phyloP scores from a whole-genome alignment of 129 eudicot genomes.

The Saussurea involucrata region DNA sequence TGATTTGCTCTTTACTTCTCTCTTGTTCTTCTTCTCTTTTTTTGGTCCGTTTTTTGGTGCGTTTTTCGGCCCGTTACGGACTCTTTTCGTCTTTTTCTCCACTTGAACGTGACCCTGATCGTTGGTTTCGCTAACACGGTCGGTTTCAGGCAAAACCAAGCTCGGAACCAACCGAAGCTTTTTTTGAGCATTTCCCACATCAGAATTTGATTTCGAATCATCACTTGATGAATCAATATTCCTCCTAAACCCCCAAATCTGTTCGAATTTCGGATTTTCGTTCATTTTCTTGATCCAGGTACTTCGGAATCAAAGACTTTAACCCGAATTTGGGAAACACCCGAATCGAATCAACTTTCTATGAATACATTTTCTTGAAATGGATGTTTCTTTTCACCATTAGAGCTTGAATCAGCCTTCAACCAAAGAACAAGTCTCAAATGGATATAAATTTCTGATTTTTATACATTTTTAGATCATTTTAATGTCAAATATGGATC shows the following conservation, averaged over 20 bases:
- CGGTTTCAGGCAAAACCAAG: slow-evolving; percentile 31
- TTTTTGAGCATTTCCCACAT: slow-evolving; percentile 31
- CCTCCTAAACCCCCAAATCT: slow-evolving; percentile 74
- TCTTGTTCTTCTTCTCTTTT: slow-evolving; percentile 29
- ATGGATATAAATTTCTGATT: neutral
- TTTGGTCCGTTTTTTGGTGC: slow-evolving; percentile 3
- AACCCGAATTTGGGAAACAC: neutral
- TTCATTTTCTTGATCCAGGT: slow-evolving; percentile 38
- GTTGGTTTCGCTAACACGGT: slow-evolving; percentile 24
- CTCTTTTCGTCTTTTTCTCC: slow-evolving; percentile 20
- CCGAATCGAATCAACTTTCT: neutral
- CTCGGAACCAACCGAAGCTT: slow-evolving; percentile 28
- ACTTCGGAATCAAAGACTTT: neutral
- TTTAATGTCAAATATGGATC: neutral
- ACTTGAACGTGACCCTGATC: slow-evolving; percentile 13
- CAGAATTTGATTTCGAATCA: slow-evolving; percentile 49
- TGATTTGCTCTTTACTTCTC: slow-evolving; percentile 27
- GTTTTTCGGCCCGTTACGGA: slow-evolving; percentile 18
- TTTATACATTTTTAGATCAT: neutral
- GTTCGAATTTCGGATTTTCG: slow-evolving; percentile 52
- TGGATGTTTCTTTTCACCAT: slow-evolving; percentile 11
- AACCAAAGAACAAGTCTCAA: neutral
- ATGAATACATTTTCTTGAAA: neutral
- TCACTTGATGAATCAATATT: slow-evolving; percentile 57
- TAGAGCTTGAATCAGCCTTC: slow-evolving; percentile 12